Base-by-base conservation (phyloP, 2,329 filamentous ascomycete genomes). In the Huntiella bhutanensis region DNA sequence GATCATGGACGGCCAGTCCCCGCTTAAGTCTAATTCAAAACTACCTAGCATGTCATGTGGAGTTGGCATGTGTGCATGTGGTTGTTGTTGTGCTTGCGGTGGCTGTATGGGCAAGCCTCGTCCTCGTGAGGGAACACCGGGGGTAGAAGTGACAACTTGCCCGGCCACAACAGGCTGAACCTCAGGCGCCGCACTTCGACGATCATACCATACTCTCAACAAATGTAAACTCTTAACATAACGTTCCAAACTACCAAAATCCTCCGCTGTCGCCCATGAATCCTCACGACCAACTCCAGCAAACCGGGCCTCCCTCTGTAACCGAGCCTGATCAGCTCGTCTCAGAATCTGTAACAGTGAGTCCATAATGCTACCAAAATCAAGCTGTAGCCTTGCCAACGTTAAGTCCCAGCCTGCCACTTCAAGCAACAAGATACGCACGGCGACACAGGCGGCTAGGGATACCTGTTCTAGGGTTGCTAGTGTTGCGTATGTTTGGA, bases 341-440 rank as follows among this genome's bases (percentile, higher is more conserved):
- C 47, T 43, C 33, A 49, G 33, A 10, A 49, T 37, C 38, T 49
- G 47, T 4, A 49, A 39, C n/a, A 49, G 38, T 12, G 47, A 49
- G 43, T 50, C 49, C 48, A 48, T 46, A 12, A 49, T 46, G 22
- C 32, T 35, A 10, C 51, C 36, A n/a, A 51, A 51, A 40, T 51
- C 47, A 13, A 52, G 49, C 13, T 50, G 46, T 10, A 47, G 38
- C 28, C 48, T 38, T 7, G 47, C 51, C 4, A 49, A 36, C 4
- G 41, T 42, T 16, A 51, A 40, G 12, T 52, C 51, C 51, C 51
- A 52, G 7, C 51, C 51, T 12, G 51, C 51, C 7, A 48, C 41
- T 35, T 52, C 51, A 15, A 53, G 51, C 4, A 52, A 35, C 3
- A 53, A 43, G 13, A 53, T 48, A 8, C 49, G 42, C 33, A 51